A percentile compares a stretch with the other conserved stretches of the same genome.
Conservation (phyloP, 1,284 basidiomycete genomes). For the Melanopsichium pennsylvanicum region DNA sequence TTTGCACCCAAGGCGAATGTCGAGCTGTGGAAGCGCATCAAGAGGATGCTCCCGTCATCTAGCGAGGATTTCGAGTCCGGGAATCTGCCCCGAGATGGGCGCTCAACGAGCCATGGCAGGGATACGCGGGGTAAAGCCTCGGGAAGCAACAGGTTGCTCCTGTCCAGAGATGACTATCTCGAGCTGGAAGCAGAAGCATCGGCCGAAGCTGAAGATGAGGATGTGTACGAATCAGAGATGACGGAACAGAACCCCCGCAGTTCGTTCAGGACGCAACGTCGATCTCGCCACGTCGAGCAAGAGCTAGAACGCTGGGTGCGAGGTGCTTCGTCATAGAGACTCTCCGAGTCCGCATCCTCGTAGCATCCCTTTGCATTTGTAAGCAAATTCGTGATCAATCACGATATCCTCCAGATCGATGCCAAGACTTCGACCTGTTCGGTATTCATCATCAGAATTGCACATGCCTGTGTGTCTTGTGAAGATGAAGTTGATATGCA, state of each 20-base stretch:
- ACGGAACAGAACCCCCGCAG: not conserved
- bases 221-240: not conserved
- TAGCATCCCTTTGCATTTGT: too few relatives aligned
- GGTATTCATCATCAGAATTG: too few relatives aligned
- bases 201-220: constrained; percentile 11
- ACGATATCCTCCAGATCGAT: too few relatives aligned
- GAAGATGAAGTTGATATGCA: too few relatives aligned
- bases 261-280: constrained; percentile 18
- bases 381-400: too few relatives aligned
- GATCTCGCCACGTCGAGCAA: constrained; percentile 40
- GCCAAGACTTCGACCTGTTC: too few relatives aligned
- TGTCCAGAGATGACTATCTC: constrained; percentile 22
- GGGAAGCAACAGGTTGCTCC: constrained; percentile 12
- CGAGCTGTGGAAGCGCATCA: constrained; percentile 28
- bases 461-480: too few relatives aligned
- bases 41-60: constrained; percentile 9
- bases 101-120: not conserved
- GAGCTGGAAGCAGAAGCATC: constrained; percentile 22
- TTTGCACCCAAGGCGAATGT: constrained; percentile 33
- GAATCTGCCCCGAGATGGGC: not conserved
- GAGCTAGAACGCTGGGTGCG: constrained; percentile 39
- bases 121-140: not conserved
- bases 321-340: constrained; percentile 12
- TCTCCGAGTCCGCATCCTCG: too few relatives aligned
- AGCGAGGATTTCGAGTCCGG: not conserved